Evolutionary conservation across 2,329 filamentous ascomycete species (phyloP), one percentile per base, ranked within the genome.

Genomic region (Amylocarpus encephaloides): DNA sequence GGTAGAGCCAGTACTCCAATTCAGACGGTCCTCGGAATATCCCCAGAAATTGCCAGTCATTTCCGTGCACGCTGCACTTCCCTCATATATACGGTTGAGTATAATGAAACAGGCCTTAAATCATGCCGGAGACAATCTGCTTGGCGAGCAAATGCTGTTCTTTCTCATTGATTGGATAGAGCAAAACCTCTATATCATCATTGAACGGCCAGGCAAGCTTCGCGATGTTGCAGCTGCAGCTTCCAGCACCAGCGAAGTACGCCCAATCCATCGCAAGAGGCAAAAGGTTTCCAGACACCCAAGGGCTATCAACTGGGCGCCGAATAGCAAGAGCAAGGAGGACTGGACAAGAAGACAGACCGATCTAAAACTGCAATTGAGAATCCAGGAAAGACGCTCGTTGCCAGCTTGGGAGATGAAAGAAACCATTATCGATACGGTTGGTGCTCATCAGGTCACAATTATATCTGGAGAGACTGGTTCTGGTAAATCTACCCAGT

Each of bases 391-490:
- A 60, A 78, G 93, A 39, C 78, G 85, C 65, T 79, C 76, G 42
- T 72, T 98, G 2, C 93, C 93, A 2, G 93, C 93, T 1, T 98
- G 93, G 93, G 79, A 80, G 52, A 81, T 93, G 61, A 83, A 81
- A 60, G 83, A 92, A 16, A 74, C 77, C 1, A 88, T 98, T 29
- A 80, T 97, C 9, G 68, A 78, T 16, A 86, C 87, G 0, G 87
- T 98, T 43, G 77, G 77, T 38, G 72, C 76, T 4, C 82, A 92
- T 62, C 85, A 96, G 67, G 90, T 98, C 45, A 95, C 89, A 1
- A 96, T 98, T 62, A 93, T 98, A 60, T 94, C 91, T 39, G 93
- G 93, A 59, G 93, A 97, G 70, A 98, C 93, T 3, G 93, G 93
- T 47, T 95, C 89, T 15, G 93, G 93, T 64, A 98, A 98, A 69